Base-by-base conservation (phyloP, 1,284 basidiomycete genomes). In the Fomes fomentarius region DNA sequence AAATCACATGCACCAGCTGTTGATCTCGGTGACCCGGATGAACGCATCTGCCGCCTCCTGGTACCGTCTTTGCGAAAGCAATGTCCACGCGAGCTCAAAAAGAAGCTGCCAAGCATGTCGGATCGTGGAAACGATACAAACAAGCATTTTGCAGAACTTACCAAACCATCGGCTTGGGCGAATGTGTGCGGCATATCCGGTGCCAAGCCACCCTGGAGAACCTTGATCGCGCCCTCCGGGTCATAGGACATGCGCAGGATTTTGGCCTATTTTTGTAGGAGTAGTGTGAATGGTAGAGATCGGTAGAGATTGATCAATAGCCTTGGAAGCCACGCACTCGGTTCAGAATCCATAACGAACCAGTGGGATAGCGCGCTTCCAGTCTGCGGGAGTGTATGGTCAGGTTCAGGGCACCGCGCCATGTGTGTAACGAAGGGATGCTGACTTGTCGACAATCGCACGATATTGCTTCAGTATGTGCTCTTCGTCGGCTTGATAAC, bases 41-140 rank as follows among this genome's bases (percentile, higher is more conserved):
- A 91, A 91, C 54, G 76, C 74, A 39, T 85, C 80, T 0, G 87
- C 87, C 1, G 85, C 79, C 58, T 91, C 87, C 54, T 79, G 70
- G 56, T 90, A 89, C 52, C 78, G 74, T 45, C 85, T 71, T 56
- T 89, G 80, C 1, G 83, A 77, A 3, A 91, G 74, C 1, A 89
- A 69, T 15, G 84, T 85, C 89, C 90, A 92, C 0, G 87, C 86
- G 1, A 92, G 76, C 66, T 92, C 89, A 61, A 90, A 92, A 10
- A 84, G 75, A 6, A 92, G 76, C 88, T 89, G 40, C 10, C 24
- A 17, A 17, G 24, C 47, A 19, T 8, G 9, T 50, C 21, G 49
- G 45, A 28, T 6, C 31, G 8, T 15, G 31, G 24, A 41, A n/a
- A n/a, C 4, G n/a, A 26, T 15, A 21, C 19, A 15, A 42, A 47